phyloP scores from a whole-genome alignment of 2,329 filamentous ascomycete species.

The Pseudocercospora macadamiae region DNA sequence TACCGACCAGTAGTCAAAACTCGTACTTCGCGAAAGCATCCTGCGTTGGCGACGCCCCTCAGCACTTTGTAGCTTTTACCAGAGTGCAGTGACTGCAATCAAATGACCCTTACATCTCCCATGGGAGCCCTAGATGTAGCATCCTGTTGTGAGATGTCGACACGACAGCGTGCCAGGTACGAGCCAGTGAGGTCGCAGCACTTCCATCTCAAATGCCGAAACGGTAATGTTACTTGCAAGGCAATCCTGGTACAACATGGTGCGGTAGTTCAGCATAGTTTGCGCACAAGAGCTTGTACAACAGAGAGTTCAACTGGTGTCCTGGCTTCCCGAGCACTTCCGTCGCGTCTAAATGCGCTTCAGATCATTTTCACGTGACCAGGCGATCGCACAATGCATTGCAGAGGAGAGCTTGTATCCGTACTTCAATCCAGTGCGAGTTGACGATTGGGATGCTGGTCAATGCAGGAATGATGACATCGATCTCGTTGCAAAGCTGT shows the following conservation, averaged over 20 bases:
- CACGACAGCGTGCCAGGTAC: background rate
- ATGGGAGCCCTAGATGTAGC: background rate
- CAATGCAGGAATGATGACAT: no score
- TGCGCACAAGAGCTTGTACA: background rate
- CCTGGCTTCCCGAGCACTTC: background rate
- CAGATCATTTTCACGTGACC: background rate
- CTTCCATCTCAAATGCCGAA: constrained; percentile 1
- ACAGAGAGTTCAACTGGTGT: background rate
- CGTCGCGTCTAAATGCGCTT: no score
- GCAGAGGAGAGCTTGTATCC: no score
- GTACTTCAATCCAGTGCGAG: no score
- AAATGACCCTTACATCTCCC: background rate
- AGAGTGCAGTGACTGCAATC: background rate
- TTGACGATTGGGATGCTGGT: no score
- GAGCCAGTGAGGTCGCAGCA: background rate
- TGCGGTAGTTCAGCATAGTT: background rate
- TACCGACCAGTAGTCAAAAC: background rate
- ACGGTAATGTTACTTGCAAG: background rate
- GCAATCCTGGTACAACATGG: background rate
- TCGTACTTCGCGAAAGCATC: background rate
- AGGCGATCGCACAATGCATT: no score
- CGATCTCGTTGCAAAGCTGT: no score
- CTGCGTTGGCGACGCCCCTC: background rate
- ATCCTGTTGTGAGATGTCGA: background rate
- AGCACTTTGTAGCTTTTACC: background rate